Evolutionary conservation across 352 stramenopile genomes (phyloP).

Genomic region (Phytophthora colocasiae): DNA sequence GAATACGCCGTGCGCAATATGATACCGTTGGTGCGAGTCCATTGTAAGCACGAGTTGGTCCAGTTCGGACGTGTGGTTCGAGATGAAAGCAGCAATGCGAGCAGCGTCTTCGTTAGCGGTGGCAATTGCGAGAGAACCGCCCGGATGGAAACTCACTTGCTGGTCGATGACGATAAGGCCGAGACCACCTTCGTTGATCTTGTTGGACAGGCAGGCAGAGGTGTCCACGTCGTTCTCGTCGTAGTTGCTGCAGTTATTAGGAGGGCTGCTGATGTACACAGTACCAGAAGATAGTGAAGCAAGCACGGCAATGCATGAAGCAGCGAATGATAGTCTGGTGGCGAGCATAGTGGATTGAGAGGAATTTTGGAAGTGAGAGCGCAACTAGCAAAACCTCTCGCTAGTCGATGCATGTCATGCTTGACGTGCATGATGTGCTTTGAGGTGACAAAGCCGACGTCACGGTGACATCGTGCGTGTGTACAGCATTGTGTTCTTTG

Average conservation of each 20-base stretch:
- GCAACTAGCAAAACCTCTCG: conserved; percentile 1
- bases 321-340: conserved; percentile 4
- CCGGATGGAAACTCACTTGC: conserved; percentile 95
- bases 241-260: conserved; percentile 26
- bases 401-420: conserved; percentile 2
- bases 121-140: conserved; percentile 91
- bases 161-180: conserved; percentile 92
- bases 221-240: too few relatives aligned
- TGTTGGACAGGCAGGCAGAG: conserved; percentile 26
- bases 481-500: conserved; percentile 7
- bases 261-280: conserved; percentile 14
- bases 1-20: conserved; percentile 93
- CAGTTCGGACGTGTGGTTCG: conserved; percentile 54
- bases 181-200: conserved; percentile 42
- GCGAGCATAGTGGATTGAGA: conserved; percentile 7
- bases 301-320: background rate
- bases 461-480: conserved; percentile 14
- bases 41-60: conserved; percentile 93
- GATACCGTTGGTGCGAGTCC: conserved; percentile 87
- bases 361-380: background rate
- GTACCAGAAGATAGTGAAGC: background rate
- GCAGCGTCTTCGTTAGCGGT: conserved; percentile 85
- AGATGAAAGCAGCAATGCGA: conserved; percentile 88
- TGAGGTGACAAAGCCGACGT: conserved; percentile 13
- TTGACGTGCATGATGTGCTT: conserved; percentile 9